These are phyloP conservation scores for Nicotiana tomentosiformis DNA, from an alignment of 257 asterid species.

Conservation along the genomic window DNA sequence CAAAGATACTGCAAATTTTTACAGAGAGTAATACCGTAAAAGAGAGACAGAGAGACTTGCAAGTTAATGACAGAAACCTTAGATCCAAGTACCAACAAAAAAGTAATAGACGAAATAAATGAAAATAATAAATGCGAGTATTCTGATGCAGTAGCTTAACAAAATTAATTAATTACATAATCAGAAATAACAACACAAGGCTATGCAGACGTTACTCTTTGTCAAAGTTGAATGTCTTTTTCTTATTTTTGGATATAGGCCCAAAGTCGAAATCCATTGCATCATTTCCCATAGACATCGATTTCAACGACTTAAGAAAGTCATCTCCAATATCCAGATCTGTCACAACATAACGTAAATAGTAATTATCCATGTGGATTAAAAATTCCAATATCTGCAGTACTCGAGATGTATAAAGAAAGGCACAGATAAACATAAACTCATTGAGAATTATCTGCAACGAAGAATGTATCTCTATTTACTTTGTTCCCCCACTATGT, in stretches of 20 bases:
- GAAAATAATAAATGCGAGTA: neutral
- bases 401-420: neutral
- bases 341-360: slow-evolving; percentile 27
- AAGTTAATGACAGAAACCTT: slow-evolving; percentile 2
- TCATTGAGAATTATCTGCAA: neutral
- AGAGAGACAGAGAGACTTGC: neutral
- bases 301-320: slow-evolving; percentile 75
- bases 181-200: slow-evolving; percentile 11
- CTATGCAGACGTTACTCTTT: slow-evolving; percentile 44
- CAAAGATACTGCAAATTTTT: neutral
- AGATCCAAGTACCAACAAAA: neutral
- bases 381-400: neutral
- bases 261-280: slow-evolving; percentile 70
- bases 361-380: slow-evolving; percentile 11
- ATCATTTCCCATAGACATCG: slow-evolving; percentile 55
- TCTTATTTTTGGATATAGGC: slow-evolving; percentile 65
- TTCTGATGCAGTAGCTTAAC: neutral
- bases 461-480: neutral
- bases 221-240: slow-evolving; percentile 56
- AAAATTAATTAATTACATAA: slow-evolving; percentile 11
- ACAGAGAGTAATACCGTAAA: neutral
- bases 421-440: neutral
- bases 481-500: neutral
- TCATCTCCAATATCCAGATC: slow-evolving; percentile 82
- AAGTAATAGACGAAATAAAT: neutral